A percentile compares a stretch with the other conserved stretches of the same genome.
Evolutionary conservation across 1,284 basidiomycete genomes (phyloP).

Genomic region (Rhodotorula sp.): DNA sequence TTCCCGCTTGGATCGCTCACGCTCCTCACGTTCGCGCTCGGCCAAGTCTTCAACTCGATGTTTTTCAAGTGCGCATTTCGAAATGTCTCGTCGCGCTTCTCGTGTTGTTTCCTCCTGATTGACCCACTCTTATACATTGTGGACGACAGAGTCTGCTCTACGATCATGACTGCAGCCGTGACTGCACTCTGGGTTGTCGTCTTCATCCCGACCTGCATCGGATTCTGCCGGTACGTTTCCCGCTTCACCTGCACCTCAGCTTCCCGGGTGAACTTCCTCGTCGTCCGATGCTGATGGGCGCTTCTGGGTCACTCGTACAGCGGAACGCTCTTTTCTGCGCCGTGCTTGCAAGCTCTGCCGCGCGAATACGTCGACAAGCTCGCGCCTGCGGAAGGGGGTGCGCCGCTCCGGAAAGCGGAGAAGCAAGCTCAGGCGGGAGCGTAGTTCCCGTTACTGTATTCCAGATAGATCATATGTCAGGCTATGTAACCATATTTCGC

Average conservation of each 20-base stretch:
- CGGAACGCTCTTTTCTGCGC: conserved; percentile 43
- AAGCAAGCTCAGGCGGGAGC: neutral
- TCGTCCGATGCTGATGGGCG: neutral
- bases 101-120: too few relatives aligned
- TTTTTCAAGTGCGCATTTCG: conserved; percentile 41
- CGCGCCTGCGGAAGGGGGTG: conserved; percentile 3
- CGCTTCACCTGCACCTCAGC: neutral
- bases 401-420: neutral
- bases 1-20: conserved; percentile 44
- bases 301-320: neutral
- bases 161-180: conserved; percentile 37
- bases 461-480: neutral
- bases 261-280: neutral
- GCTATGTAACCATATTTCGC: neutral
- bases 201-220: conserved; percentile 32
- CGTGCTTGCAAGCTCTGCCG: conserved; percentile 39
- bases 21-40: conserved; percentile 44
- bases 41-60: conserved; percentile 38
- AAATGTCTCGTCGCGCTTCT: too few relatives aligned
- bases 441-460: neutral
- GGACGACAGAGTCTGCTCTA: conserved; percentile 34
- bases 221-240: conserved; percentile 14
- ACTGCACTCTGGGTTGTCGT: conserved; percentile 32
- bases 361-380: conserved; percentile 35
- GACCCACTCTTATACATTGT: too few relatives aligned